phyloP scores from a whole-genome alignment of 1,284 basidiomycete genomes.

The Puccinia sorghi region DNA sequence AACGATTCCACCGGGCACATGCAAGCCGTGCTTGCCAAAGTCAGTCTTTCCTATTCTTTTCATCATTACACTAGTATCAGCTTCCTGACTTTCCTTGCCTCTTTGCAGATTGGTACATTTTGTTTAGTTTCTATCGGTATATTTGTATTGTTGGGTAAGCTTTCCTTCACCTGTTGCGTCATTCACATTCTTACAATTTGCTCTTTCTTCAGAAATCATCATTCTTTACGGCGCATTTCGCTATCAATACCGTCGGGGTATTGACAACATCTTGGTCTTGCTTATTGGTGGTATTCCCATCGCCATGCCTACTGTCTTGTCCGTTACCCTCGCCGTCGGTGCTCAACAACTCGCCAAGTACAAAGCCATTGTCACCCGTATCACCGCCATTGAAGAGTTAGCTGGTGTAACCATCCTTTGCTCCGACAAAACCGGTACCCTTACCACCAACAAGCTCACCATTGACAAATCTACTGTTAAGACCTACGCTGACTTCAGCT shows the following conservation, averaged over 20 bases:
- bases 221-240: conserved; percentile 83
- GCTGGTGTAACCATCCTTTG: conserved; percentile 95
- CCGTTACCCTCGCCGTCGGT: conserved; percentile 94
- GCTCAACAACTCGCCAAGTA: conserved; percentile 97
- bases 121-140: conserved; percentile 78
- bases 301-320: conserved; percentile 92
- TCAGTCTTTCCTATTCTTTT: neutral
- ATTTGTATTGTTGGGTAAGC: conserved; percentile 54
- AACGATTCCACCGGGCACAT: conserved; percentile 95
- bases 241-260: conserved; percentile 86
- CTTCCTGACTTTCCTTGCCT: conserved; percentile 57
- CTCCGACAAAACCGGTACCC: conserved; percentile 95
- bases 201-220: conserved; percentile 70
- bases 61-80: neutral
- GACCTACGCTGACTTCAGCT: conserved; percentile 83
- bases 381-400: conserved; percentile 95
- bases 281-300: conserved; percentile 99
- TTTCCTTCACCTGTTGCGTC: neutral
- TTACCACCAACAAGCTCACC: conserved; percentile 98
- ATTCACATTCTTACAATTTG: neutral
- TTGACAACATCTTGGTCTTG: conserved; percentile 93
- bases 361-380: conserved; percentile 97
- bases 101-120: conserved; percentile 92
- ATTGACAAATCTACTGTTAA: conserved; percentile 91
- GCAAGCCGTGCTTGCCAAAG: conserved; percentile 59